Base-by-base conservation (phyloP, 2,329 filamentous ascomycete genomes). In the Fusarium globosum region DNA sequence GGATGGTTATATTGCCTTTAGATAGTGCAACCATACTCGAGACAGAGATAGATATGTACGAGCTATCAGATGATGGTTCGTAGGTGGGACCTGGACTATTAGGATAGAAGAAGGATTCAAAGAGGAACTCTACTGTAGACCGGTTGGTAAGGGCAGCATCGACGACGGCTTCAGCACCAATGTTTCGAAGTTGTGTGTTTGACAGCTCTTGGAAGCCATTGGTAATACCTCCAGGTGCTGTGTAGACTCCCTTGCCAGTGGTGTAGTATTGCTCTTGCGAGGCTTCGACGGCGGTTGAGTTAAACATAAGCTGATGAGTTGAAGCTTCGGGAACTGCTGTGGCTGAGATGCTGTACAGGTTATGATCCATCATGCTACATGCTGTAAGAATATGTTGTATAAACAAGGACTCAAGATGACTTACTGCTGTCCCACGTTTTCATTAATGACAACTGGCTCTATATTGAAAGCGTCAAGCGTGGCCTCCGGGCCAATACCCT, bases 21-120 rank as follows among this genome's bases (percentile, higher is more conserved):
- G 66, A 69, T 2, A 69, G 16, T 8, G 66, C 43, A n/a, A 68
- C 66, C 66, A 69, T 69, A 2, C 65, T 69, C 4, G 64, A 68
- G 2, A 45, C 43, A 0, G 66, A 68, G 21, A 68, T 57, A 2
- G 66, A 69, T 20, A 69, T 69, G 1, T 69, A 63, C 2, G 66
- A 52, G 16, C 63, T 23, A 6, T 69, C 55, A 2, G 66, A 15
- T 0, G 49, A 35, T 16, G 36, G 64, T 2, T 62, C 61, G 21
- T 68, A 69, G 28, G 61, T 68, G 0, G 57, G 64, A 1, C 64
- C 67, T 15, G 64, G 64, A 6, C 64, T 60, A 3, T 66, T 56
- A 0, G 66, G 66, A n/a, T 69, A 63, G 57, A 66, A 68, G 16
- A 60, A 56, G 7, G 66, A 69, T 15, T 69, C 64, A n/a, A 69